A percentile compares a stretch with the other conserved stretches of the same genome.
These are phyloP conservation scores for Leishmania tarentolae DNA, from an alignment of 208 protist species.

Conservation along the genomic window DNA sequence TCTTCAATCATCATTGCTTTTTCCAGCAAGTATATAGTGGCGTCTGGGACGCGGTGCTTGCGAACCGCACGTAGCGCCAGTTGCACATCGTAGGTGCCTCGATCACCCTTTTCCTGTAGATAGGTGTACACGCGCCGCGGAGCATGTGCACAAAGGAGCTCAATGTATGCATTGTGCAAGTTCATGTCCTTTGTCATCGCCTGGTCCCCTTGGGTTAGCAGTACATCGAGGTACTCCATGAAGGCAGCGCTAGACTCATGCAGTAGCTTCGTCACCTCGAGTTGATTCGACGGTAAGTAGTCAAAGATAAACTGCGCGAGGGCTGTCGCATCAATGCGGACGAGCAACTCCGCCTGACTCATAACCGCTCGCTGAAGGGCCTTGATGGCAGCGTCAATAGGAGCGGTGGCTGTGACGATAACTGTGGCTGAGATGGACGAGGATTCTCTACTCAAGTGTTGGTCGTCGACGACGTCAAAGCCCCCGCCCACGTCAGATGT, in stretches of 20 bases:
- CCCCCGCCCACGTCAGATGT: neutral
- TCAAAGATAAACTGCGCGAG: conserved; percentile 80
- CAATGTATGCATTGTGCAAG: conserved; percentile 87
- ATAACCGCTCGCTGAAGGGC: conserved; percentile 59
- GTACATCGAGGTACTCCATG: conserved; percentile 73
- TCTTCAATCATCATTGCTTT: conserved; percentile 62
- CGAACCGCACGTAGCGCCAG: conserved; percentile 50
- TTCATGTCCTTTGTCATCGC: conserved; percentile 48
- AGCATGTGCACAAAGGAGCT: conserved; percentile 65
- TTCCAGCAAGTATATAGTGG: conserved; percentile 67
- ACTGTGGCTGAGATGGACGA: neutral
- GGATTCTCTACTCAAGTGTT: neutral
- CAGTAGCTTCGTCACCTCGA: conserved; percentile 69
- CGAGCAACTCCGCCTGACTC: conserved; percentile 51
- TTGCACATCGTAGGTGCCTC: conserved; percentile 71
- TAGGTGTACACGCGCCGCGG: conserved; percentile 67
- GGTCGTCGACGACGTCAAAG: neutral
- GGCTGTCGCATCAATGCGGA: conserved; percentile 57
- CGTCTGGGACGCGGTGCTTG: conserved; percentile 58
- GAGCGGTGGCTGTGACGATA: neutral
- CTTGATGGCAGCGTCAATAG: conserved; percentile 19
- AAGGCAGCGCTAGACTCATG: conserved; percentile 61
- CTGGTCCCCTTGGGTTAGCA: conserved; percentile 57
- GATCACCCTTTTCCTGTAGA: conserved; percentile 39
- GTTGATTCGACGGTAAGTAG: conserved; percentile 62